phyloP scores from a whole-genome alignment of 495 filamentous ascomycete genomes.

The Daldinia loculata region DNA sequence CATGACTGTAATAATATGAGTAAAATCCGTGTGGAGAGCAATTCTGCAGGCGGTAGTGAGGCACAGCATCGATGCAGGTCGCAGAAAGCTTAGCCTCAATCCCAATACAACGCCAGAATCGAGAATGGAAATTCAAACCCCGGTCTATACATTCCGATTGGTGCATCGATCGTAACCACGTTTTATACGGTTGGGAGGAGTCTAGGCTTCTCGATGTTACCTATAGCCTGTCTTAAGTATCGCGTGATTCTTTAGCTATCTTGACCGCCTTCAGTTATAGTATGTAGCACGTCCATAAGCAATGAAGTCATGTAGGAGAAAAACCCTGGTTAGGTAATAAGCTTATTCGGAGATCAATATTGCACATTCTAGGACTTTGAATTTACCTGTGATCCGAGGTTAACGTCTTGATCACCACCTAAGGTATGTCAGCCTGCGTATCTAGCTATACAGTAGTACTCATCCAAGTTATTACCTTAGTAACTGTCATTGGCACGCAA shows the following conservation, averaged over 20 bases:
- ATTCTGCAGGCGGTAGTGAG: neutral
- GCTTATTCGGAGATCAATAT: neutral
- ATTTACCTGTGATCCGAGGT: neutral
- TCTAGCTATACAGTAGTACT: neutral
- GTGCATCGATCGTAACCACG: neutral
- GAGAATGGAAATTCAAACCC: neutral
- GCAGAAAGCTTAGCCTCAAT: neutral
- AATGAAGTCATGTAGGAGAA: neutral
- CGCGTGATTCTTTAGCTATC: conserved; percentile 1
- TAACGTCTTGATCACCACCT: neutral
- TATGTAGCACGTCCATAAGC: neutral
- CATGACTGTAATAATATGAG: neutral
- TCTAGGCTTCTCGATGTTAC: neutral
- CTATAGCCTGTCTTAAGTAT: neutral
- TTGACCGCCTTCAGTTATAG: neutral
- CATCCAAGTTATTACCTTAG: neutral
- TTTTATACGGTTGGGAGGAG: neutral
- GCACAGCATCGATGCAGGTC: neutral
- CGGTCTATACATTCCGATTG: neutral
- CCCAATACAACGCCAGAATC: neutral
- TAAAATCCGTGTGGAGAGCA: neutral
- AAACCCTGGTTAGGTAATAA: neutral
- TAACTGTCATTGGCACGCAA: neutral
- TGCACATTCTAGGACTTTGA: neutral
- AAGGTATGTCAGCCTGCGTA: neutral